Conservation (phyloP, 75 land plant genomes). For the Picea sitchensis region DNA sequence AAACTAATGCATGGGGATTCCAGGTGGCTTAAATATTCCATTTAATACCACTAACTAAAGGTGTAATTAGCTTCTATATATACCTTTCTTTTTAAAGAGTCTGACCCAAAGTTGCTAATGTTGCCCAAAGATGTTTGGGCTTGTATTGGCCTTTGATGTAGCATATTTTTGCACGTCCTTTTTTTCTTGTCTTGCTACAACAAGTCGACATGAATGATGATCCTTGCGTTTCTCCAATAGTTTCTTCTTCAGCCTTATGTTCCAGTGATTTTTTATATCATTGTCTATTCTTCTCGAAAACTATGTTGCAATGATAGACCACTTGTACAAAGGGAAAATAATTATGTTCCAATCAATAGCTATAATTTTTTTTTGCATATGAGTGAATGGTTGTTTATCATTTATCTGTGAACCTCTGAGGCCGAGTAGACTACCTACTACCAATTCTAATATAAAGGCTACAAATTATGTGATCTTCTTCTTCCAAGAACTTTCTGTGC, state of each 20-base stretch:
- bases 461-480: conserved; percentile 64
- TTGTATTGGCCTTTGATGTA: too few relatives aligned
- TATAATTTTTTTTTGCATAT: neutral
- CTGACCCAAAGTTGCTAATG: neutral
- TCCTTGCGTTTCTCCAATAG: neutral
- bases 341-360: neutral
- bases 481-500: conserved; percentile 57
- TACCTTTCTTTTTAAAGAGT: too few relatives aligned
- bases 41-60: too few relatives aligned
- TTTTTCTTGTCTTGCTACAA: neutral
- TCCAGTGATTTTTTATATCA: conserved; percentile 98
- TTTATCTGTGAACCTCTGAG: neutral
- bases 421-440: conserved; percentile 31
- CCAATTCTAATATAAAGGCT: conserved; percentile 66
- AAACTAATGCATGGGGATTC: too few relatives aligned
- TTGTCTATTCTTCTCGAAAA: conserved; percentile 94
- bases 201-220: neutral
- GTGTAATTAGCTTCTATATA: too few relatives aligned
- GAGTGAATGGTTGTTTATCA: neutral
- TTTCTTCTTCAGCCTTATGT: conserved; percentile 29
- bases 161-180: neutral
- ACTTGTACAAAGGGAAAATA: conserved; percentile 30
- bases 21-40: too few relatives aligned
- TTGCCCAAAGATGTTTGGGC: neutral
- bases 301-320: conserved; percentile 91